Conservation (phyloP, 1,139 yeast genomes). For the Eremothecium sinecaudum region DNA sequence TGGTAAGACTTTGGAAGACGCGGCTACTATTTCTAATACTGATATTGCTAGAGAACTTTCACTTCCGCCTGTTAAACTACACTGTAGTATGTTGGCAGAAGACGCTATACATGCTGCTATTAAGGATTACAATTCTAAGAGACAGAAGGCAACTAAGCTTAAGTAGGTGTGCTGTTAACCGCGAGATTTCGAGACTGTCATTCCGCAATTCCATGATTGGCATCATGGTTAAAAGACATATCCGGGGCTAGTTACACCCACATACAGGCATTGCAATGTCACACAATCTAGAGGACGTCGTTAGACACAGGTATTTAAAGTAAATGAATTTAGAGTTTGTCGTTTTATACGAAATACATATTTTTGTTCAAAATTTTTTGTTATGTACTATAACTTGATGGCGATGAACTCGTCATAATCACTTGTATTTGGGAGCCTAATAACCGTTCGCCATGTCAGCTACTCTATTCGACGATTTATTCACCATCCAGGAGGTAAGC, state of each 20-base stretch:
- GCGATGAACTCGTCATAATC: too few relatives aligned
- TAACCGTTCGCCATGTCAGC: constrained; percentile 47
- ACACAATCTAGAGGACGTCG: too few relatives aligned
- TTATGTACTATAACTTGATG: too few relatives aligned
- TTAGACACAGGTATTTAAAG: too few relatives aligned
- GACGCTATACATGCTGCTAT: constrained; percentile 97
- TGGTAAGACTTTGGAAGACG: constrained; percentile 92
- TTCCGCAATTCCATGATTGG: too few relatives aligned
- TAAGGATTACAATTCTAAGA: constrained; percentile 82
- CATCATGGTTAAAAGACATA: too few relatives aligned
- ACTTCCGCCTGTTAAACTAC: constrained; percentile 93
- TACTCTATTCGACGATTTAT: constrained; percentile 88
- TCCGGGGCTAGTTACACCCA: too few relatives aligned
- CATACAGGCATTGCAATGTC: too few relatives aligned
- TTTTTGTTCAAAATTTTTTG: too few relatives aligned
- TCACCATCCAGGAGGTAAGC: constrained; percentile 78
- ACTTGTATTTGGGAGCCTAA: too few relatives aligned
- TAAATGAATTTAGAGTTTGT: not conserved
- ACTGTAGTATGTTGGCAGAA: constrained; percentile 97
- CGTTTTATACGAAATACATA: not conserved
- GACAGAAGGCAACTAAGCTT: constrained; percentile 19
- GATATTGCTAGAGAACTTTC: constrained; percentile 87
- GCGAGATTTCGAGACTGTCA: too few relatives aligned
- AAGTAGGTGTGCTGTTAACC: too few relatives aligned
- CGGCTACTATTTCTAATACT: constrained; percentile 81